phyloP scores from a whole-genome alignment of 192 early-diverging fungal species.

The Irineochytrium annulatum region DNA sequence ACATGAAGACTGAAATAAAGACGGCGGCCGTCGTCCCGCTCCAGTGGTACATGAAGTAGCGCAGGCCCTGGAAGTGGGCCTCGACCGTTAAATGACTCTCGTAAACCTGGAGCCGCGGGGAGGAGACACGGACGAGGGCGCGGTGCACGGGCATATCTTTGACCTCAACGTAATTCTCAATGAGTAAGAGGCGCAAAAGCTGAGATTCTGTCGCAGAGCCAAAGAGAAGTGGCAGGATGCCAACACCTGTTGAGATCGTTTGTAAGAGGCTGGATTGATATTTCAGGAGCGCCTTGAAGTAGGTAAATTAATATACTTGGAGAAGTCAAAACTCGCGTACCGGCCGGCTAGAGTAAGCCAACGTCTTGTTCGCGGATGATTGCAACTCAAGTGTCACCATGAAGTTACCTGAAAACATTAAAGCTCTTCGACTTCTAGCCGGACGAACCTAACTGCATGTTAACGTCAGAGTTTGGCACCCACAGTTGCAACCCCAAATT shows the following conservation, averaged over 20 bases:
- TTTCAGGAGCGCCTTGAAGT: constrained; percentile 25
- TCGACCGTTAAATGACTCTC: constrained; percentile 38
- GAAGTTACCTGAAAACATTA: constrained; percentile 45
- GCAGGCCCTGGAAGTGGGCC: constrained; percentile 61
- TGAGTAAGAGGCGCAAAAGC: constrained; percentile 39
- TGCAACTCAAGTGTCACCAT: constrained; percentile 61
- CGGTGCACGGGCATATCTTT: constrained; percentile 42
- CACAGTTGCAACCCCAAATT: constrained; percentile 49
- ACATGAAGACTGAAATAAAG: constrained; percentile 51
- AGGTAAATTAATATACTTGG: constrained; percentile 1
- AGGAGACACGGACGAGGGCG: constrained; percentile 47
- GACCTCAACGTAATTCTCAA: constrained; percentile 50
- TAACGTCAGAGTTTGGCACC: constrained; percentile 57
- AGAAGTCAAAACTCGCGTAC: constrained; percentile 22
- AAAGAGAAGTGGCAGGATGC: constrained; percentile 44
- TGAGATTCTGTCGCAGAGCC: constrained; percentile 44
- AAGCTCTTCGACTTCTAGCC: neutral
- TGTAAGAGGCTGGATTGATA: constrained; percentile 39
- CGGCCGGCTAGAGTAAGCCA: constrained; percentile 41
- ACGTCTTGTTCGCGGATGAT: constrained; percentile 26
- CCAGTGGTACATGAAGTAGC: constrained; percentile 79
- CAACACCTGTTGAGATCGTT: constrained; percentile 26
- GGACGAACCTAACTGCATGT: constrained; percentile 43
- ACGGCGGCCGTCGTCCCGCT: constrained; percentile 50
- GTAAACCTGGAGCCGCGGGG: constrained; percentile 52